Evolutionary conservation across 2,329 filamentous ascomycete genomes (phyloP).

Genomic region (Paecilomyces niveus): DNA sequence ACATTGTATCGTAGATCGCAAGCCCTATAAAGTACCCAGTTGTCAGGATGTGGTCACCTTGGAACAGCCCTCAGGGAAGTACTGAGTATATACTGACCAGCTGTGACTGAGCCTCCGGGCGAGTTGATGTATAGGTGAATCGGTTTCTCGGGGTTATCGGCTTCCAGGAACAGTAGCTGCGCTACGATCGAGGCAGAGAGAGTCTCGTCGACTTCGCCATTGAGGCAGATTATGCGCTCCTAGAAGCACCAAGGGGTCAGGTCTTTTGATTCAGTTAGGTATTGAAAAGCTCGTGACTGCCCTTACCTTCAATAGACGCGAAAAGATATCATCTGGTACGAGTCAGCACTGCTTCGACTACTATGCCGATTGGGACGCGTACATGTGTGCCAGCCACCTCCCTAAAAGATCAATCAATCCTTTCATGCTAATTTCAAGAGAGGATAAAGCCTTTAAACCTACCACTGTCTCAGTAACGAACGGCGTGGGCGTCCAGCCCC

Average conservation of each 20-base stretch:
- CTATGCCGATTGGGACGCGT: slow-evolving; percentile 30
- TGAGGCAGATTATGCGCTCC: slow-evolving; percentile 92
- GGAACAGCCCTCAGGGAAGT: neutral
- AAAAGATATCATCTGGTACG: slow-evolving; percentile 68
- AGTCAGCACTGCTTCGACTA: slow-evolving; percentile 10
- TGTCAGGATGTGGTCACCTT: neutral
- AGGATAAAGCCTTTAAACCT: slow-evolving; percentile 25
- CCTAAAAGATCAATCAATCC: slow-evolving; percentile 40
- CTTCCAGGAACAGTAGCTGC: slow-evolving; percentile 95
- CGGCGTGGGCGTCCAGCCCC: slow-evolving; percentile 45
- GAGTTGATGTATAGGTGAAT: slow-evolving; percentile 99
- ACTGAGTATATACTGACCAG: slow-evolving; percentile 39
- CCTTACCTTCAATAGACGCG: slow-evolving; percentile 64
- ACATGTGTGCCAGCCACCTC: slow-evolving; percentile 73
- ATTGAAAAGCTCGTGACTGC: slow-evolving; percentile 4
- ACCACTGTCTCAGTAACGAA: slow-evolving; percentile 51
- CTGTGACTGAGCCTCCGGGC: slow-evolving; percentile 85
- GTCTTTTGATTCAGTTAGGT: slow-evolving; percentile 40
- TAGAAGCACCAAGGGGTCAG: slow-evolving; percentile 33
- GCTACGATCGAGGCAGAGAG: slow-evolving; percentile 91
- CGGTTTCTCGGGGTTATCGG: slow-evolving; percentile 86
- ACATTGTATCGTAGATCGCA: slow-evolving; percentile 98
- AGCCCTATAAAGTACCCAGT: slow-evolving; percentile 28
- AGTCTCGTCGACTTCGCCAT: slow-evolving; percentile 82
- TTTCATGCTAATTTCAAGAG: neutral